Percentiles rank a stretch among this genome's conserved stretches.
These are phyloP conservation scores for Haplographium delicatum DNA, from an alignment of 495 filamentous ascomycete species.

Conservation along the genomic window DNA sequence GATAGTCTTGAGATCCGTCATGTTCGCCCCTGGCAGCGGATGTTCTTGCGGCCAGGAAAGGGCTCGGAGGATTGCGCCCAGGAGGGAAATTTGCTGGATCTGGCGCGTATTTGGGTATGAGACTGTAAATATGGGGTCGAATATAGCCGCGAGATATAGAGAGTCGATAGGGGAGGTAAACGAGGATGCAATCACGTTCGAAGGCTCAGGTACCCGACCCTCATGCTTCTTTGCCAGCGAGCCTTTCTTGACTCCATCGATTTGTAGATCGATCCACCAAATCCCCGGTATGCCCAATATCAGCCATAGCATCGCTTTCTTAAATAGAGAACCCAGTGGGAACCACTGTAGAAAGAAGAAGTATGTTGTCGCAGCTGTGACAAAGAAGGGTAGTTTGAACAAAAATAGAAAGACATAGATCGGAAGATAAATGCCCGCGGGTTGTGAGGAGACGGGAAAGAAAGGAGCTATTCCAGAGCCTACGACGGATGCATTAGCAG, in stretches of 20 bases:
- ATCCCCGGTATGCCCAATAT: slow-evolving; percentile 82
- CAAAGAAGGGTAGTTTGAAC: slow-evolving; percentile 73
- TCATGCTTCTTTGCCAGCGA: slow-evolving; percentile 52
- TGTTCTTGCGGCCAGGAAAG: slow-evolving; percentile 53
- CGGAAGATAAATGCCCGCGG: slow-evolving; percentile 54
- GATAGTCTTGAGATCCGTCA: slow-evolving; percentile 59
- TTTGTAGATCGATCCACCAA: slow-evolving; percentile 97
- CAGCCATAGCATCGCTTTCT: slow-evolving; percentile 82
- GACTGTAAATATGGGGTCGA: slow-evolving; percentile 88
- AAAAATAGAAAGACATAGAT: slow-evolving; percentile 67
- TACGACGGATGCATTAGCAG: slow-evolving; percentile 33
- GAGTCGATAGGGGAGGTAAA: slow-evolving; percentile 91
- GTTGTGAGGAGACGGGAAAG: slow-evolving; percentile 64
- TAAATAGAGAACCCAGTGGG: slow-evolving; percentile 69
- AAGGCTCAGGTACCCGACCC: slow-evolving; percentile 65
- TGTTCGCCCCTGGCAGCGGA: slow-evolving; percentile 40
- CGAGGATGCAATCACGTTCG: slow-evolving; percentile 75
- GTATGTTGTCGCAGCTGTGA: slow-evolving; percentile 61
- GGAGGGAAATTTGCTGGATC: slow-evolving; percentile 70
- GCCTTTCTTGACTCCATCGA: slow-evolving; percentile 92
- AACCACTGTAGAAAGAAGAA: slow-evolving; percentile 82
- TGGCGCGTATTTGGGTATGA: slow-evolving; percentile 67
- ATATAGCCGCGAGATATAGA: slow-evolving; percentile 93
- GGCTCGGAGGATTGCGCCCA: slow-evolving; percentile 66
- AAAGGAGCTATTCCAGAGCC: slow-evolving; percentile 96